Evolutionary conservation across 768 basidiomycete genomes (phyloP).

Genomic region (Galerina sulciceps): DNA sequence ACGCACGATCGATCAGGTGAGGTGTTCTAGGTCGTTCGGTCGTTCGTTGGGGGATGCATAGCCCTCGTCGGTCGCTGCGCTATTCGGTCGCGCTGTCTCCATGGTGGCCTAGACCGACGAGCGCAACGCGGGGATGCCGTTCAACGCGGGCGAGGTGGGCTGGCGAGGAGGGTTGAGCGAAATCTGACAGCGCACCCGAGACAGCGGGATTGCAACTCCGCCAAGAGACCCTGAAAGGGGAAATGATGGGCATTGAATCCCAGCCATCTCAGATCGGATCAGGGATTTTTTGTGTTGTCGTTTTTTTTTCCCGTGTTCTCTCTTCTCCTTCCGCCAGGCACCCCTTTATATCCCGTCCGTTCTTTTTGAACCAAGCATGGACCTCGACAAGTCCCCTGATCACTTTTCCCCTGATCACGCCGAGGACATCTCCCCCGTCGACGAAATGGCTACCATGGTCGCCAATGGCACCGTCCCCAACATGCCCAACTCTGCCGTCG

Average conservation of each 20-base stretch:
- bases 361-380: constrained; percentile 14
- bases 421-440: background rate
- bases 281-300: background rate
- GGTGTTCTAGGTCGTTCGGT: too few relatives aligned
- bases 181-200: constrained; percentile 5
- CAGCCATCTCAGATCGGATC: background rate
- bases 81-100: too few relatives aligned
- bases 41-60: too few relatives aligned
- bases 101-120: too few relatives aligned
- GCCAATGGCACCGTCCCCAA: constrained; percentile 18
- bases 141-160: background rate
- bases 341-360: constrained; percentile 13
- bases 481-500: constrained; percentile 21
- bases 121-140: background rate
- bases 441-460: constrained; percentile 25
- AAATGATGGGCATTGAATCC: background rate
- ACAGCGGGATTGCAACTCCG: background rate
- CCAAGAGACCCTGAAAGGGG: background rate
- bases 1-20: too few relatives aligned
- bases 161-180: background rate
- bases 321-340: constrained; percentile 6
- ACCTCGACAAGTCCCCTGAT: constrained; percentile 7
- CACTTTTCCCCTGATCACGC: constrained; percentile 23
- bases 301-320: constrained; percentile 2
- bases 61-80: too few relatives aligned